Evolutionary conservation across 1,284 basidiomycete species (phyloP).

Genomic region (Melampsora americana): DNA sequence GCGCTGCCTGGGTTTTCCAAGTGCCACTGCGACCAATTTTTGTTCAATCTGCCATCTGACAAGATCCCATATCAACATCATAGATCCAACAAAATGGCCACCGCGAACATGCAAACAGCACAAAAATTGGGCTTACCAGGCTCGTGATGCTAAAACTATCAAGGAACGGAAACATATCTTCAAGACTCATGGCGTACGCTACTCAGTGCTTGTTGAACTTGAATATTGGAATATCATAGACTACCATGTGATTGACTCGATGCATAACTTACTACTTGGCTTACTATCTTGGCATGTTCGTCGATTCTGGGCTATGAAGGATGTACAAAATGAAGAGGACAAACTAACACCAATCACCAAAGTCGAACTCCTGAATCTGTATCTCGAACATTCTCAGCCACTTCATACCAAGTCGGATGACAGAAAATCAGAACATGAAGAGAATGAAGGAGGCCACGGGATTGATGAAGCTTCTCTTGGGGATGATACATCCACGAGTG

Average conservation of each 20-base stretch:
- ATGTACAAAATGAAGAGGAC: too few species aligned
- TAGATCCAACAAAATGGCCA: too few species aligned
- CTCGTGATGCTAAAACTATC: slow-evolving; percentile 9
- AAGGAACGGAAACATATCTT: slow-evolving; percentile 16
- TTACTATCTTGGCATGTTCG: too few species aligned
- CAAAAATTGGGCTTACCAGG: slow-evolving; percentile 11
- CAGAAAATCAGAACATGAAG: too few species aligned
- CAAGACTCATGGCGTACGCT: slow-evolving; percentile 14
- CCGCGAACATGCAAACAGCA: neutral
- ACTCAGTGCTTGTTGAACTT: slow-evolving; percentile 32
- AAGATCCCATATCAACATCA: slow-evolving; percentile 13
- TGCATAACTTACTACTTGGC: slow-evolving; percentile 4
- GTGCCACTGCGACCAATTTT: slow-evolving; percentile 10
- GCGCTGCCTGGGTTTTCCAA: slow-evolving; percentile 24
- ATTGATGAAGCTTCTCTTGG: too few species aligned
- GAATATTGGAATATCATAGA: slow-evolving; percentile 32
- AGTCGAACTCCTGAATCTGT: too few species aligned
- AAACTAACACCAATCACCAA: too few species aligned
- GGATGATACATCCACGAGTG: too few species aligned
- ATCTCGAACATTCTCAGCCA: too few species aligned
- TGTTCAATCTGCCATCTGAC: slow-evolving; percentile 37
- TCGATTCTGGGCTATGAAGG: too few species aligned
- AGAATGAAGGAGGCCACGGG: too few species aligned
- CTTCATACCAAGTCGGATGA: too few species aligned
- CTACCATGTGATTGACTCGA: slow-evolving; percentile 33